Conservation (phyloP, 2,329 filamentous ascomycete genomes). For the Penicillium capsulatum region DNA sequence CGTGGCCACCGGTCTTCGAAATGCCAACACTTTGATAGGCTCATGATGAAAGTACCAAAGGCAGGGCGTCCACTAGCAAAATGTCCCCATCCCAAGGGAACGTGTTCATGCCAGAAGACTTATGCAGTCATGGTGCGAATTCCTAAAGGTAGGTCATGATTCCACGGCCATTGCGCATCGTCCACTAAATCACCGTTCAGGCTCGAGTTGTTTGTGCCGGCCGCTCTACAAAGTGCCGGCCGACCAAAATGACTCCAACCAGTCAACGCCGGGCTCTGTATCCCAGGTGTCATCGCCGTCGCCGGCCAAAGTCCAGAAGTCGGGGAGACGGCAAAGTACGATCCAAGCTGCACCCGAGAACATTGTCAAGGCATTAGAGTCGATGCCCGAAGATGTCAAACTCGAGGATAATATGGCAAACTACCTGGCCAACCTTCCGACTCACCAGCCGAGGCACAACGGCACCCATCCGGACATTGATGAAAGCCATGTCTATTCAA, state of each 20-base stretch:
- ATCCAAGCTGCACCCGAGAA: slow-evolving; percentile 34
- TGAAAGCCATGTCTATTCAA: no score
- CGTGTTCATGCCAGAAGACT: slow-evolving; percentile 41
- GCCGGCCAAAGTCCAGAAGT: slow-evolving; percentile 37
- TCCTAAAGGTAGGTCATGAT: slow-evolving; percentile 35
- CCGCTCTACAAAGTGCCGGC: slow-evolving; percentile 39
- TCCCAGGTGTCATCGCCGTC: slow-evolving; percentile 22
- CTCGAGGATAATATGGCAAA: slow-evolving; percentile 16
- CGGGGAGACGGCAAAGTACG: slow-evolving; percentile 30
- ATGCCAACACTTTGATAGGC: slow-evolving; percentile 47
- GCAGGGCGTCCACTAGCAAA: slow-evolving; percentile 47
- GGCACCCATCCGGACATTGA: neutral
- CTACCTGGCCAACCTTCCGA: slow-evolving; percentile 9
- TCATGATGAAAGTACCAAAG: slow-evolving; percentile 50
- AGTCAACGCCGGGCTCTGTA: slow-evolving; percentile 14
- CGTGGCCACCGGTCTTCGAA: slow-evolving; percentile 49
- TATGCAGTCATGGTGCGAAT: slow-evolving; percentile 46
- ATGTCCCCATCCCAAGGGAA: slow-evolving; percentile 45
- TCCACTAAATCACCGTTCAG: slow-evolving; percentile 23
- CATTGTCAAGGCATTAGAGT: slow-evolving; percentile 32
- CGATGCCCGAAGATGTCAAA: slow-evolving; percentile 25
- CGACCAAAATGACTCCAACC: slow-evolving; percentile 10
- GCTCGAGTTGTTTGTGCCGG: slow-evolving; percentile 40
- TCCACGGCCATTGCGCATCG: neutral
- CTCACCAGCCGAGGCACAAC: slow-evolving; percentile 9